phyloP scores from a whole-genome alignment of 2,329 filamentous ascomycete species.

The Fusarium pilosicola region DNA sequence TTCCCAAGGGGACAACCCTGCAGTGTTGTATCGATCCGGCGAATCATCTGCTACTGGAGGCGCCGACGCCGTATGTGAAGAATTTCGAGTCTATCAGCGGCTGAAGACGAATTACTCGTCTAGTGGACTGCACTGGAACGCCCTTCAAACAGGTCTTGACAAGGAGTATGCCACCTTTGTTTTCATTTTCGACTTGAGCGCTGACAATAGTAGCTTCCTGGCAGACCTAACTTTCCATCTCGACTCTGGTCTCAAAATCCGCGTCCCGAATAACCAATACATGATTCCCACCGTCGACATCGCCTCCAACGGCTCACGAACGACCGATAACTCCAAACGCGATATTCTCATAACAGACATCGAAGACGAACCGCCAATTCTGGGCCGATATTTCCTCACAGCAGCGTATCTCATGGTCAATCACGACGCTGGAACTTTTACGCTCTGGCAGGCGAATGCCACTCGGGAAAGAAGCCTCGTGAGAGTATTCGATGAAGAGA shows the following conservation, averaged over 20 bases:
- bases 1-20: constrained; percentile 38
- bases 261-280: constrained; percentile 46
- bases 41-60: constrained; percentile 45
- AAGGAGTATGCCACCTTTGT: background rate
- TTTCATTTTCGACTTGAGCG: no score
- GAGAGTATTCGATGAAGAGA: constrained; percentile 14
- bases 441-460: constrained; percentile 49
- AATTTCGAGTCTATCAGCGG: constrained; percentile 35
- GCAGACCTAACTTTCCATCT: constrained; percentile 46
- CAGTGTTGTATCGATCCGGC: constrained; percentile 47
- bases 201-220: constrained; percentile 26
- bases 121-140: constrained; percentile 32
- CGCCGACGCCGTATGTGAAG: constrained; percentile 26
- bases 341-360: constrained; percentile 43
- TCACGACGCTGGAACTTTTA: constrained; percentile 47
- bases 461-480: constrained; percentile 21
- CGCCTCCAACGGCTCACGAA: constrained; percentile 40
- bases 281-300: constrained; percentile 44
- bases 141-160: constrained; percentile 16
- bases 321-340: constrained; percentile 11
- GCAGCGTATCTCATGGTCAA: constrained; percentile 51
- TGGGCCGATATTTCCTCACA: constrained; percentile 50
- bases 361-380: constrained; percentile 30
- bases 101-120: background rate
- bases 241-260: constrained; percentile 42